phyloP scores from a whole-genome alignment of 108 stramenopile species.

The Poteriospumella lacustris region DNA sequence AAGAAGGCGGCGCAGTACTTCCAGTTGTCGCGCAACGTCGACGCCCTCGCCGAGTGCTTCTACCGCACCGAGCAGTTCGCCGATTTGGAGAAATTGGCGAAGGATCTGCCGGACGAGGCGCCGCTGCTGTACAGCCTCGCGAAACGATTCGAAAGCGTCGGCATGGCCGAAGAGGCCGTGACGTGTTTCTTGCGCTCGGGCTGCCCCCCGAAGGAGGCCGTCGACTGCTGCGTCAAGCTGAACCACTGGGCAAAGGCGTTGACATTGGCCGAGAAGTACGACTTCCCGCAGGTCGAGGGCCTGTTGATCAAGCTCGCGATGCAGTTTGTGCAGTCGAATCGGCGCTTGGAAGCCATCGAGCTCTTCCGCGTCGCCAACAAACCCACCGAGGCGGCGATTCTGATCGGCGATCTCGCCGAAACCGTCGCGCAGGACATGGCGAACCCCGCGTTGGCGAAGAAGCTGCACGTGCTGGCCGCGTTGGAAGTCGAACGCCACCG shows the following conservation, averaged over 20 bases:
- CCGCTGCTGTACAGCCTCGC: conserved; percentile 44
- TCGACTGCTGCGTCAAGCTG: conserved; percentile 55
- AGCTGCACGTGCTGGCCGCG: conserved; percentile 60
- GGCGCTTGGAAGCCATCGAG: conserved; percentile 54
- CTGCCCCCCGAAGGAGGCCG: conserved; percentile 46
- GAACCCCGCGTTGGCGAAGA: conserved; percentile 55
- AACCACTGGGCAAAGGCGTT: conserved; percentile 60
- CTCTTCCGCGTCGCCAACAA: conserved; percentile 57
- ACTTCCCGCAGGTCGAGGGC: conserved; percentile 62
- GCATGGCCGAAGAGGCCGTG: conserved; percentile 42
- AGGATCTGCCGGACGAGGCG: conserved; percentile 42
- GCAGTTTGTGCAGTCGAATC: conserved; percentile 39
- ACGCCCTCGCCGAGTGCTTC: conserved; percentile 44
- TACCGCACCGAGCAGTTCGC: conserved; percentile 53
- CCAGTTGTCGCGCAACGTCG: conserved; percentile 38
- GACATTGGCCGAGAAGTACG: conserved; percentile 52
- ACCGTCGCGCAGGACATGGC: conserved; percentile 40
- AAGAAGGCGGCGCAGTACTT: conserved; percentile 52
- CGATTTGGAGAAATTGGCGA: conserved; percentile 37
- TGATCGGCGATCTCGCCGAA: conserved; percentile 52
- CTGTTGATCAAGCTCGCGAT: conserved; percentile 47
- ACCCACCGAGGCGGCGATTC: conserved; percentile 53
- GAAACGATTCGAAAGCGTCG: conserved; percentile 50
- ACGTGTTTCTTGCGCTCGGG: conserved; percentile 45
- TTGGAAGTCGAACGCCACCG: conserved; percentile 59